phyloP scores from a whole-genome alignment of 169 alveolate species.

The Theileria parva region DNA sequence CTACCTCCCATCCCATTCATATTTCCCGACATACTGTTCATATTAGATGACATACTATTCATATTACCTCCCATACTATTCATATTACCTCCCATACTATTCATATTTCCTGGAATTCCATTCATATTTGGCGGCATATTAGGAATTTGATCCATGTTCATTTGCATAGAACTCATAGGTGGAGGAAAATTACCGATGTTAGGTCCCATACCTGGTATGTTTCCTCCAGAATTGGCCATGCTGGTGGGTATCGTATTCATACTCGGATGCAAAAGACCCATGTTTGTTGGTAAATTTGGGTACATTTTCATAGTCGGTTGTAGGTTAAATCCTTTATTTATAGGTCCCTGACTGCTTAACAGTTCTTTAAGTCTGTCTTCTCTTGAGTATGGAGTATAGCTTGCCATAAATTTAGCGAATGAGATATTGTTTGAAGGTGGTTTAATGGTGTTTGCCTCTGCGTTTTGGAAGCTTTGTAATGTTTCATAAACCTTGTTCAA shows the following conservation, averaged over 20 bases:
- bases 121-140: constrained; percentile 7
- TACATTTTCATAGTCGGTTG: background rate
- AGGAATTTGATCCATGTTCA: constrained; percentile 7
- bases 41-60: too few relatives aligned
- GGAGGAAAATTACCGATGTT: background rate
- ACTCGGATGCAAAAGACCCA: background rate
- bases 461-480: constrained; percentile 8
- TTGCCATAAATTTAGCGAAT: background rate
- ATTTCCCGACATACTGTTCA: background rate
- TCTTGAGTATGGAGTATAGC: background rate
- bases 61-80: background rate
- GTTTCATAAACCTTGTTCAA: constrained; percentile 12
- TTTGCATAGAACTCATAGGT: background rate
- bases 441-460: background rate
- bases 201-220: background rate
- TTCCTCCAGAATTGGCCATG: background rate
- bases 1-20: constrained; percentile 2
- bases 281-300: background rate
- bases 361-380: constrained; percentile 6
- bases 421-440: background rate
- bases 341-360: background rate
- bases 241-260: background rate
- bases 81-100: background rate
- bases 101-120: too few relatives aligned
- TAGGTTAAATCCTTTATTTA: background rate